Evolutionary conservation across 495 filamentous ascomycete genomes (phyloP).

Genomic region (Xylaria nigripes): DNA sequence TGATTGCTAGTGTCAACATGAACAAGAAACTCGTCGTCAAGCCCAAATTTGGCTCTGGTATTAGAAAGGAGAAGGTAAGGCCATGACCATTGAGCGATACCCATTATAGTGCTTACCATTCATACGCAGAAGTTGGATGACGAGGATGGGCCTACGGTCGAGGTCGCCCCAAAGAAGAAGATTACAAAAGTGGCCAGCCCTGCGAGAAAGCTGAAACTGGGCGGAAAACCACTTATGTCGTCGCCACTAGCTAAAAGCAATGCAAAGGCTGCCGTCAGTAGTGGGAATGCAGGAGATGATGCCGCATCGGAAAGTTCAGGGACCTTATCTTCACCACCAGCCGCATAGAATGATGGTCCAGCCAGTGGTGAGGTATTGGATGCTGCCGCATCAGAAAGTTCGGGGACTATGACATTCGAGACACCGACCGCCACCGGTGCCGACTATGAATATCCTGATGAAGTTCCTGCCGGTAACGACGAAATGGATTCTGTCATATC

Average conservation of each 20-base stretch:
- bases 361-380: too few species aligned
- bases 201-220: slow-evolving; percentile 40
- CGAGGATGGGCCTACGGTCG: slow-evolving; percentile 31
- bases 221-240: slow-evolving; percentile 31
- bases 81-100: slow-evolving; percentile 30
- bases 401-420: too few species aligned
- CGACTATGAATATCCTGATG: too few species aligned
- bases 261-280: slow-evolving; percentile 20
- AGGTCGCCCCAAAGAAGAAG: slow-evolving; percentile 39
- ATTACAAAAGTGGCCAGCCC: slow-evolving; percentile 34
- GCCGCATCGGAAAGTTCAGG: slow-evolving; percentile 43
- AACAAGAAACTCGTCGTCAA: slow-evolving; percentile 44
- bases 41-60: slow-evolving; percentile 27
- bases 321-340: slow-evolving; percentile 42
- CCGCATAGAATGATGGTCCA: slow-evolving; percentile 20
- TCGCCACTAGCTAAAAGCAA: slow-evolving; percentile 30
- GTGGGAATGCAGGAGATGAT: slow-evolving; percentile 28
- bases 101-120: slow-evolving; percentile 31
- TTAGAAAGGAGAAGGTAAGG: slow-evolving; percentile 43
- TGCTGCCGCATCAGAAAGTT: too few species aligned
- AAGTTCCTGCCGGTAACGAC: too few species aligned
- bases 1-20: slow-evolving; percentile 23
- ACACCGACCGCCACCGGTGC: too few species aligned
- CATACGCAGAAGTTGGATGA: slow-evolving; percentile 20
- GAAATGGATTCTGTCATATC: too few species aligned